These are phyloP conservation scores for Erodium texanum DNA, from an alignment of 441 rosid species.

Conservation along the genomic window DNA sequence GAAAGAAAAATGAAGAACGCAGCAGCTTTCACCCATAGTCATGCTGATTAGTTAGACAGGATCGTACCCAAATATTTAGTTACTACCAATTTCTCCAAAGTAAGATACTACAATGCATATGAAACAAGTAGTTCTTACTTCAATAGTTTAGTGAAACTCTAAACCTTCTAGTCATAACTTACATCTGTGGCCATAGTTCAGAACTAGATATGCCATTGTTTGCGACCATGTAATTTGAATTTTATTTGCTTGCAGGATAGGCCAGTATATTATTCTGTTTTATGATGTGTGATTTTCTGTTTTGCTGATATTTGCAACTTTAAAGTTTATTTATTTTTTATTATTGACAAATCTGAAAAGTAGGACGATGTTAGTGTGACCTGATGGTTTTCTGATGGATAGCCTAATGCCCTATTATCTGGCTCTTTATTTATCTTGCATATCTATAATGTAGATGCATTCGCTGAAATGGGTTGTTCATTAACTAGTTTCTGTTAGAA, in stretches of 20 bases:
- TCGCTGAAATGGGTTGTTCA: neutral
- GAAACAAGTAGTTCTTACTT: neutral
- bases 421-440: neutral
- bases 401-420: neutral
- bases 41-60: neutral
- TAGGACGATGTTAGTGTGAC: neutral
- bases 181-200: neutral
- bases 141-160: neutral
- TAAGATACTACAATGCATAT: neutral
- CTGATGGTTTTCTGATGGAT: neutral
- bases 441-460: neutral
- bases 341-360: neutral
- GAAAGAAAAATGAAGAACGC: neutral
- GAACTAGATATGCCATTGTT: slow-evolving; percentile 1
- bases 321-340: neutral
- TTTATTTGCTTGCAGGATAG: neutral
- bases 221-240: neutral
- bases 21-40: neutral
- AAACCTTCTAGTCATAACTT: neutral
- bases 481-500: neutral
- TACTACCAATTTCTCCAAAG: neutral
- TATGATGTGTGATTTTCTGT: no score
- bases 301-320: neutral
- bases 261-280: neutral
- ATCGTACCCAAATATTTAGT: neutral